Evolutionary conservation across 2,329 filamentous ascomycete genomes (phyloP), one percentile per base, ranked within the genome.

Genomic region (Exophiala bonariae): DNA sequence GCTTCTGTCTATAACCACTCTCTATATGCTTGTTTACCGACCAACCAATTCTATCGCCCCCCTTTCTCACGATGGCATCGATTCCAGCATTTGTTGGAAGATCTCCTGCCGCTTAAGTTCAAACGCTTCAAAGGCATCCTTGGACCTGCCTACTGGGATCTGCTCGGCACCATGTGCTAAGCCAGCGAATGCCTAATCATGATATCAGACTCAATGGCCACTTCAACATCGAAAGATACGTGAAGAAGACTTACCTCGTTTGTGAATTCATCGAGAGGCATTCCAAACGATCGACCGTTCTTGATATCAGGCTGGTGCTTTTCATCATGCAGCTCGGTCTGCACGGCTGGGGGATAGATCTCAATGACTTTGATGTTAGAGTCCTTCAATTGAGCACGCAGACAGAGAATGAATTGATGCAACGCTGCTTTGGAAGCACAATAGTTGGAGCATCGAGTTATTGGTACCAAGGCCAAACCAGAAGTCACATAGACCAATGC

Each of bases 371-470:
- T 76, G 57, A 80, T 66, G 37, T 75, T 71, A 3, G 68, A 69
- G 0, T 69, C 68, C 35, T 68, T 68, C 26, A 81, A 54, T 58
- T 80, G 77, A 50, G 75, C 69, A 1, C 78, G 70, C 26, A 80
- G 64, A 4, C 66, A 68, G 4, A 81, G 65, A 17, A 80, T 68
- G 62, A 75, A 77, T 52, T 77, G 73, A 53, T 80, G 77, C 38
- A 80, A 59, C 0, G 77, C 78, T 0, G 78, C 78, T 60, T 81
- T 81, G 30, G 72, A 70, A 2, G 78, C 77, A 50, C 74, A 77
- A 62, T 81, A 81, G 57, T 78, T 78, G 0, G 71, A 66, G 18
- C 71, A 73, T 14, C 68, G 65, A 6, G 70, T 56, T 23, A 76
- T 65, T 0, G 78, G 78, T 3, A 78, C 64, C 2, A 80, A 59